Evolutionary conservation across 768 basidiomycete genomes (phyloP), one percentile per base, ranked within the genome.

Genomic region (Favolaschia claudopus): DNA sequence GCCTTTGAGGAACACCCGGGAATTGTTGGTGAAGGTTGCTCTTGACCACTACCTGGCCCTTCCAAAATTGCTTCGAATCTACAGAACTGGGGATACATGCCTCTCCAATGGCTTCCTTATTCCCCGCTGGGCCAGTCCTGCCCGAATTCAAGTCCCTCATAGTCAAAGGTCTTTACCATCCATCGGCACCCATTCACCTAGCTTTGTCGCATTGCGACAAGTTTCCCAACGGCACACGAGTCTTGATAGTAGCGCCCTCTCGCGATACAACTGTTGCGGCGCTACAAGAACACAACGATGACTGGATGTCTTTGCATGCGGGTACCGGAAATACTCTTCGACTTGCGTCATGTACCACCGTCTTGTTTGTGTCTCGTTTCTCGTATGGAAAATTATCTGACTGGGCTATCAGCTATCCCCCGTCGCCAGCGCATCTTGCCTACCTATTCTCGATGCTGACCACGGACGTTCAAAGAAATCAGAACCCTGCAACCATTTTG

Each of bases 111-210:
- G 63, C 72, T 57, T 76, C 77, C 32, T 55, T 85, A 15, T 82
- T 82, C 76, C 82, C 31, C 7, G 70, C 77, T 44, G 76, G 75
- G 3, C 81, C 83, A 17, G 42, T 67, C 8, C 71, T 90, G n/a
- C 89, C 90, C 5, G 64, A 63, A 2, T 90, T 85, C 73, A 73
- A 70, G 17, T 80, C 84, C 5, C 69, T 92, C n/a, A 75, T 93
- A 13, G 72, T 93, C 29, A 78, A 82, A 24, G 92, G 92, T 1
- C 57, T 76, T 0, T 89, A 86, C 67, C 86, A 85, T 47, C 72
- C 88, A 19, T 88, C 92, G 4, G 87, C 89, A 6, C 89, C 89
- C 4, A 75, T 93, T 44, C 86, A 90, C 61, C 76, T 92, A 32
- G 80, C 83, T 34, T 70, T 90, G 27, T 89, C 89, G 0, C 75